These are phyloP conservation scores for Pseudozyma pruni DNA, from an alignment of 1,284 basidiomycete genomes.

Conservation along the genomic window DNA sequence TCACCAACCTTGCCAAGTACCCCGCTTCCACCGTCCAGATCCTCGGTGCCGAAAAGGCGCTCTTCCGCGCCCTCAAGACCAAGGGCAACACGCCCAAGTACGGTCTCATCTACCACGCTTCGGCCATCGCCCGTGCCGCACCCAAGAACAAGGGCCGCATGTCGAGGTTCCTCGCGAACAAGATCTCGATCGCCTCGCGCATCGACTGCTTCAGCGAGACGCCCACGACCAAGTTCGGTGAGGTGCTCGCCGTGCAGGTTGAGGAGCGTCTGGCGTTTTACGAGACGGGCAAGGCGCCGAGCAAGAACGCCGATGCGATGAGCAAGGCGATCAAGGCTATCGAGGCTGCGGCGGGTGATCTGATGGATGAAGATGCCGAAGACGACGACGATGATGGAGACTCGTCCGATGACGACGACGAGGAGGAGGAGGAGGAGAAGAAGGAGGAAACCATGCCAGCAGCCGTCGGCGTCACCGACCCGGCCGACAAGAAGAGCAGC, in stretches of 20 bases:
- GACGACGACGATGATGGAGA: conserved; percentile 70
- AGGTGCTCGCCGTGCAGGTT: conserved; percentile 90
- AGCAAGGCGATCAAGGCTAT: conserved; percentile 85
- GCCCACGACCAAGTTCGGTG: conserved; percentile 92
- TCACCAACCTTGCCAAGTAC: conserved; percentile 93
- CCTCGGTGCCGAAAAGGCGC: conserved; percentile 95
- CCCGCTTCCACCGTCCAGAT: conserved; percentile 98
- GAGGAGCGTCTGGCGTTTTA: conserved; percentile 96
- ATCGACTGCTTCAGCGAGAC: conserved; percentile 93
- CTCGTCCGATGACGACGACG: conserved; percentile 69
- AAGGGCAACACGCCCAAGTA: conserved; percentile 99
- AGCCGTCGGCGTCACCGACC: conserved; percentile 56
- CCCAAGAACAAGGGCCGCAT: conserved; percentile 98
- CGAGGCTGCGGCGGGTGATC: conserved; percentile 76
- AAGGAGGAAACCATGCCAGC: conserved; percentile 71
- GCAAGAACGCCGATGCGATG: conserved; percentile 71
- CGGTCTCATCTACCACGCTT: conserved; percentile 89
- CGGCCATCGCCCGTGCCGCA: conserved; percentile 85
- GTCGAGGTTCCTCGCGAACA: conserved; percentile 82
- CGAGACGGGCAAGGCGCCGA: conserved; percentile 71
- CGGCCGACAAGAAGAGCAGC: conserved; percentile 61
- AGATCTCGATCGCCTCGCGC: conserved; percentile 95
- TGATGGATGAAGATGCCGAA: conserved; percentile 77
- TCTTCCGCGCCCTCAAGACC: conserved; percentile 97
- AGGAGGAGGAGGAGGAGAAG: conserved; percentile 72